Conservation (phyloP, 2,329 filamentous ascomycete species). For the Orbilia brochopaga region DNA sequence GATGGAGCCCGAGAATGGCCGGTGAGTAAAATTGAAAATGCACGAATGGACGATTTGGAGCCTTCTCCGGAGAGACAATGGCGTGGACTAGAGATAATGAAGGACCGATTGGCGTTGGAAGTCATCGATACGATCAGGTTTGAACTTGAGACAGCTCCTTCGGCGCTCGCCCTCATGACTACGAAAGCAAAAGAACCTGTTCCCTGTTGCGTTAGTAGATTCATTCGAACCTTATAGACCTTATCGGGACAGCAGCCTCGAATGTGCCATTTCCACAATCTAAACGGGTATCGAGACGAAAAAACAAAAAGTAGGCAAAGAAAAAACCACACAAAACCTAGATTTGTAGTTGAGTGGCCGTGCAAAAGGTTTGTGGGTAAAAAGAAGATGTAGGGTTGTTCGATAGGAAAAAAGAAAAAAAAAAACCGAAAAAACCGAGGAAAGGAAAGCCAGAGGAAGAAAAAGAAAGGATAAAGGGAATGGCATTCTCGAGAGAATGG, state of each 20-base stretch:
- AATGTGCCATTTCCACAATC: constrained; percentile 18
- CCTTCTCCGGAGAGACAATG: constrained; percentile 48
- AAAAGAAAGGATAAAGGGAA: constrained; percentile 19
- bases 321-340: constrained; percentile 43
- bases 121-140: constrained; percentile 41
- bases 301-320: constrained; percentile 11
- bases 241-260: constrained; percentile 40
- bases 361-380: constrained; percentile 37
- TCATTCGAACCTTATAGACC: constrained; percentile 43
- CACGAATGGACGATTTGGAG: constrained; percentile 10
- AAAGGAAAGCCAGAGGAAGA: background rate
- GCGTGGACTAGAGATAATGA: constrained; percentile 43
- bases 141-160: constrained; percentile 48
- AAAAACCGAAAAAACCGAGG: constrained; percentile 8
- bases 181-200: constrained; percentile 19
- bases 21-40: constrained; percentile 39
- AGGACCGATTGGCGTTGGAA: constrained; percentile 42
- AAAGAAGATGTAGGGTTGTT: constrained; percentile 32
- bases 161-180: constrained; percentile 42
- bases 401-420: background rate
- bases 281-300: constrained; percentile 7
- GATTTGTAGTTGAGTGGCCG: constrained; percentile 28
- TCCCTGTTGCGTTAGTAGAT: constrained; percentile 47
- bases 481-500: constrained; percentile 8
- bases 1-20: constrained; percentile 41